Base-by-base conservation (phyloP, 306 rosid genomes). In the Corylus americana region DNA sequence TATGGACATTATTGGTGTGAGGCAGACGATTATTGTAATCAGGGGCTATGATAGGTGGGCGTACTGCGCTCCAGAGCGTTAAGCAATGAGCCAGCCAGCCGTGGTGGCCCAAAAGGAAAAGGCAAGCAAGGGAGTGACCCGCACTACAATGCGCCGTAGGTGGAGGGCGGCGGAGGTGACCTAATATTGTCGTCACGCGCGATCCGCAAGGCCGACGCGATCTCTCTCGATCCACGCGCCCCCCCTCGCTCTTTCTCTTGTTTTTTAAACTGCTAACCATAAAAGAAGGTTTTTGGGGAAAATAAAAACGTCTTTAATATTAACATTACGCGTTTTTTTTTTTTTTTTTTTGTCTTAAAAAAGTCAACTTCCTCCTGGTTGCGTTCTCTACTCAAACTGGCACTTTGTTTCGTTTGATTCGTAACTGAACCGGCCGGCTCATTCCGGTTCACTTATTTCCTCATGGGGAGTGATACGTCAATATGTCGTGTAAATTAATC, bases 161-260 rank as follows among this genome's bases (percentile, higher is more conserved):
- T 58, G 82, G 78, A 81, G 86, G 87, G 82, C 84, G 87, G 90
- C 86, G 82, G 82, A 17, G 78, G 78, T 84, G 82, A 86, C 75
- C 45, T 83, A 82, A 78, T 20, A 42, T 49, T 76, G 80, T 71
- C 90, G 86, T 92, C 95, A 89, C 87, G 88, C 89, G 85, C 89
- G 84, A 79, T 81, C 85, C 81, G 74, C 87, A 55, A 31, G 6
- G 82, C 71, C 54, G 22, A 73, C 35, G 51, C 48, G 77, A 88
- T 81, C 86, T 66, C 80, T 80, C 87, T 86, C 81, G 90, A 73
- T 77, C 50, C 88, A 87, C 79, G 87, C 85, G 86, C 80, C 55
- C 6, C 57, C 13, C 12, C 49, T 2, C 42, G 5, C 18, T 55
- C 25, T 31, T 84, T 9, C 17, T 55, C 5, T 63, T 3, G 10